phyloP scores from a whole-genome alignment of 1,284 basidiomycete genomes.

The Omphalotus olearius region DNA sequence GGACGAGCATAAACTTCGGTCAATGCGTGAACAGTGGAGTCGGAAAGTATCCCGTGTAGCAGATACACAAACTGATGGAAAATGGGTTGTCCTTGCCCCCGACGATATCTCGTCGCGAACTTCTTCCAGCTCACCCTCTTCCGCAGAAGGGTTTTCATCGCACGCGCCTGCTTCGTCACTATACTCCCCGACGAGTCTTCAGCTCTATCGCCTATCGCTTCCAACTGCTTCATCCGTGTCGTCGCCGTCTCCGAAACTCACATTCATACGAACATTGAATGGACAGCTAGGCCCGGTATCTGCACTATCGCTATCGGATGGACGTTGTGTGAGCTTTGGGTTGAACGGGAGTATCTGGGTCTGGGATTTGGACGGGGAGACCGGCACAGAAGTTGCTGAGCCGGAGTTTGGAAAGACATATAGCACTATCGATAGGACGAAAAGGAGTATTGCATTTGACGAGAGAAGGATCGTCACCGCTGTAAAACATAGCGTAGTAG shows the following conservation, averaged over 20 bases:
- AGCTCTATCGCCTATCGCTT: constrained; percentile 69
- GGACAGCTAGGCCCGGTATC: constrained; percentile 65
- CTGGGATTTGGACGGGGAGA: constrained; percentile 74
- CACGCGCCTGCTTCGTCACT: constrained; percentile 22
- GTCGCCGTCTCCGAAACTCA: constrained; percentile 52
- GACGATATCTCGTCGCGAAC: constrained; percentile 30
- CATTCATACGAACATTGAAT: constrained; percentile 66
- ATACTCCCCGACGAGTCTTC: constrained; percentile 52
- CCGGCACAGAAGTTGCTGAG: constrained; percentile 53
- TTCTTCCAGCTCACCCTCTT: constrained; percentile 22
- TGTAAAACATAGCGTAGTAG: constrained; percentile 44
- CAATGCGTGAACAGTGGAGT: constrained; percentile 68
- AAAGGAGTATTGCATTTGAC: constrained; percentile 57
- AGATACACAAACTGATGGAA: constrained; percentile 74
- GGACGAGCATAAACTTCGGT: constrained; percentile 56
- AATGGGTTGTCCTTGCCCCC: constrained; percentile 77
- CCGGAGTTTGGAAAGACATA: constrained; percentile 20
- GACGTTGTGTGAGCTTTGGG: constrained; percentile 72
- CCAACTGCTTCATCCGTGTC: constrained; percentile 46
- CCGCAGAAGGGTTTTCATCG: constrained; percentile 18
- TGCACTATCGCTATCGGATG: constrained; percentile 68
- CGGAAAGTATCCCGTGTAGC: constrained; percentile 65
- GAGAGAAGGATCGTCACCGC: constrained; percentile 66
- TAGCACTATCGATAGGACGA: constrained; percentile 27
- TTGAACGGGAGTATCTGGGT: constrained; percentile 73